A percentile compares a stretch with the other conserved stretches of the same genome.
Conservation (phyloP, 2,329 filamentous ascomycete species). For the Neospermospora avenae region DNA sequence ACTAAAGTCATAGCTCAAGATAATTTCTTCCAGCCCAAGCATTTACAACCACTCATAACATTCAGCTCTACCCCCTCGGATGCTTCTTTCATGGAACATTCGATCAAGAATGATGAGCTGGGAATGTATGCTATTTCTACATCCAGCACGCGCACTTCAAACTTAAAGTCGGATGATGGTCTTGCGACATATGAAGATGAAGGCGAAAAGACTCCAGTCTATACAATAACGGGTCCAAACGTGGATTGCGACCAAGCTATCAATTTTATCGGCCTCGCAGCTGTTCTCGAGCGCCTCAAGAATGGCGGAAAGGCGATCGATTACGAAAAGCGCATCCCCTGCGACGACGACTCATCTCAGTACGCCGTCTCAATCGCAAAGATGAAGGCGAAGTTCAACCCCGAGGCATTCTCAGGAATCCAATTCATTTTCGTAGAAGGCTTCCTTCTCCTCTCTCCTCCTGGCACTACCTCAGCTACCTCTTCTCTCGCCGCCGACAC, state of each 20-base stretch:
- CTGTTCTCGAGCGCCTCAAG: background rate
- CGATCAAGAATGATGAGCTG: background rate
- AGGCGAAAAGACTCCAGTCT: background rate
- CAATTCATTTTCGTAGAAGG: slow-evolving; percentile 23
- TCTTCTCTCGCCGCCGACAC: background rate
- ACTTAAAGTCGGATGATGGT: background rate
- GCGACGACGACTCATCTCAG: background rate
- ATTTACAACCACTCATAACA: slow-evolving; percentile 1
- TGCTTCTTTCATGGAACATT: slow-evolving; percentile 1
- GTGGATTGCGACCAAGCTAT: slow-evolving; percentile 22
- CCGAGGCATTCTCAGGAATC: background rate
- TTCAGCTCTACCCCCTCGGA: slow-evolving; percentile 13
- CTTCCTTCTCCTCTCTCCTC: slow-evolving; percentile 15
- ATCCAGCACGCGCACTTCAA: background rate
- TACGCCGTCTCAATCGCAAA: background rate
- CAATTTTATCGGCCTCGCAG: slow-evolving; percentile 17
- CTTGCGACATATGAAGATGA: background rate
- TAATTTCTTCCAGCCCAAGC: slow-evolving; percentile 24
- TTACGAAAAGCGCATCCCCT: background rate
- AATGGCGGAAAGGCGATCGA: background rate
- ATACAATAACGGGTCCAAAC: slow-evolving; percentile 15
- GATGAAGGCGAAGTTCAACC: background rate
- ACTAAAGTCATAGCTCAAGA: slow-evolving; percentile 22
- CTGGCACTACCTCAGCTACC: background rate
- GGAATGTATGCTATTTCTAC: slow-evolving; percentile 6